phyloP scores from a whole-genome alignment of 768 basidiomycete genomes.

The Auricularia sp. region DNA sequence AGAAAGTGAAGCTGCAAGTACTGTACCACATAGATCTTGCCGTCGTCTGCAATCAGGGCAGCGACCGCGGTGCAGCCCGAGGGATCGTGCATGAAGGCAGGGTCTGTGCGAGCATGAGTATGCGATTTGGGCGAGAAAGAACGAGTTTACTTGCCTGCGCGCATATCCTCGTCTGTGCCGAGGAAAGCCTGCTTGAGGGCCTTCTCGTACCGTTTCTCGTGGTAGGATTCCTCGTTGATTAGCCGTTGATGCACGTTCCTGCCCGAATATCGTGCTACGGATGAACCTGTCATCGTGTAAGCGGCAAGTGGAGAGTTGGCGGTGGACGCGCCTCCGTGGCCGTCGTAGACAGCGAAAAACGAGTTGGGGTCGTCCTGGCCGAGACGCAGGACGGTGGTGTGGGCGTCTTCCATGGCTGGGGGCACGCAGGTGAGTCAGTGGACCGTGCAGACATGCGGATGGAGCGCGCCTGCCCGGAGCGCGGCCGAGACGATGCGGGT shows the following conservation, averaged over 20 bases:
- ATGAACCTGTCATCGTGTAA: slow-evolving; percentile 41
- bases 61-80: slow-evolving; percentile 96
- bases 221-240: slow-evolving; percentile 60
- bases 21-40: slow-evolving; percentile 69
- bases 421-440: slow-evolving; percentile 11
- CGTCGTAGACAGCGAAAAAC: slow-evolving; percentile 97
- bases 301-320: background rate
- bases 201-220: slow-evolving; percentile 53
- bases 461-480: background rate
- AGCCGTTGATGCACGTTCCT: slow-evolving; percentile 73
- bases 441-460: background rate
- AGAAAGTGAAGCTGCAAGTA: slow-evolving; percentile 6
- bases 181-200: slow-evolving; percentile 86
- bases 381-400: slow-evolving; percentile 63
- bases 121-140: background rate
- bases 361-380: slow-evolving; percentile 41
- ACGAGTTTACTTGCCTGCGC: slow-evolving; percentile 45
- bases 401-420: slow-evolving; percentile 95
- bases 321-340: slow-evolving; percentile 64
- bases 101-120: slow-evolving; percentile 40
- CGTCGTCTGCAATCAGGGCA: slow-evolving; percentile 68
- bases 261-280: slow-evolving; percentile 82
- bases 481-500: background rate
- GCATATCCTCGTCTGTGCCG: slow-evolving; percentile 88
- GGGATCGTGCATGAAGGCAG: slow-evolving; percentile 78